These are phyloP conservation scores for Neofusicoccum umdonicola DNA, from an alignment of 2,329 filamentous ascomycete species.

Conservation along the genomic window DNA sequence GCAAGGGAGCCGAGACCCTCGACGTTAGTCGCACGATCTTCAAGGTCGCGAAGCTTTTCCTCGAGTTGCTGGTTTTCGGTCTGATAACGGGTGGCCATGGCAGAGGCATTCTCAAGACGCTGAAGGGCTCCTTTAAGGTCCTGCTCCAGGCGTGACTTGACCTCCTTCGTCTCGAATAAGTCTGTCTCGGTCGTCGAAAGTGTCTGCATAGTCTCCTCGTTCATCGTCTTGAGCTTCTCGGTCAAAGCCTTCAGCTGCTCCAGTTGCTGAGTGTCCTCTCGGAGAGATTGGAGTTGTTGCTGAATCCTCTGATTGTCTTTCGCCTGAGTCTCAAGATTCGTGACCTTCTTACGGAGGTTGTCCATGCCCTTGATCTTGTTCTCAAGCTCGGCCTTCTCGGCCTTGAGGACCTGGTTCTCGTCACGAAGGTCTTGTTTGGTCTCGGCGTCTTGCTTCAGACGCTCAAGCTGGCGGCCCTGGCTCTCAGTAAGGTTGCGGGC, in stretches of 20 bases:
- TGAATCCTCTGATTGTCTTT: conserved; percentile 43
- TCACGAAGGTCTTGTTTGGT: conserved; percentile 50
- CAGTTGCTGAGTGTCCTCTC: conserved; percentile 45
- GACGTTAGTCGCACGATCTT: conserved; percentile 21
- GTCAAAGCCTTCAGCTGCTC: conserved; percentile 46
- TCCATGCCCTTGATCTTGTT: conserved; percentile 52
- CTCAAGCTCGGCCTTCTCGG: conserved; percentile 49
- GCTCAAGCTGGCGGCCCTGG: conserved; percentile 46
- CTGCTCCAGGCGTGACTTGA: conserved; percentile 47
- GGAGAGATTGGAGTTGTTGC: conserved; percentile 45
- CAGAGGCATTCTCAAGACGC: conserved; percentile 47
- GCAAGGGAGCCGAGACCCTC: conserved; percentile 33
- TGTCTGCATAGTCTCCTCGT: conserved; percentile 50
- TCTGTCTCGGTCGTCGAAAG: conserved; percentile 52
- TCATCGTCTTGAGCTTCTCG: conserved; percentile 47
- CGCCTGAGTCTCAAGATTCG: conserved; percentile 48
- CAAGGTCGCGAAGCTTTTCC: conserved; percentile 43
- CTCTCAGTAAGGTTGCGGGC: conserved; percentile 45
- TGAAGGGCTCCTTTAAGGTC: conserved; percentile 48
- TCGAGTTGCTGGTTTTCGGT: conserved; percentile 49
- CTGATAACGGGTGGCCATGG: conserved; percentile 48
- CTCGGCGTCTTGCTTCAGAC: conserved; percentile 41
- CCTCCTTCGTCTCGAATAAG: conserved; percentile 51
- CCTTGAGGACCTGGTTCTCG: conserved; percentile 48
- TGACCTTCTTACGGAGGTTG: conserved; percentile 55